Base-by-base conservation (phyloP, 208 protist genomes). In the Trypanosoma boissoni region DNA sequence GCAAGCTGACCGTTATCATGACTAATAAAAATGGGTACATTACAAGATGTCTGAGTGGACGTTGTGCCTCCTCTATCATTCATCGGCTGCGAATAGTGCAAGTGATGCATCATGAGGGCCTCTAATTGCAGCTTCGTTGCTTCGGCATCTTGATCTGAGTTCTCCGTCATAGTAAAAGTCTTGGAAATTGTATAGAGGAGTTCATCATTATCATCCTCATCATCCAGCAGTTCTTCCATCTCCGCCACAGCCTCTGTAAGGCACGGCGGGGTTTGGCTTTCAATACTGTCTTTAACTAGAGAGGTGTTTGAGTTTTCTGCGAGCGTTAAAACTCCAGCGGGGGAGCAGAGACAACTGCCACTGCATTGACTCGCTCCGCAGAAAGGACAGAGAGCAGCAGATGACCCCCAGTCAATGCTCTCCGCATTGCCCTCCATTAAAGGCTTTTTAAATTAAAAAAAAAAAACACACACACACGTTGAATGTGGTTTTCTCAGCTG, bases 321-420 rank as follows among this genome's bases (percentile, higher is more conserved):
- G n/a, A n/a, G n/a, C n/a, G n/a, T n/a, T n/a, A n/a, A n/a, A n/a
- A n/a, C n/a, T 6, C 34, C 34, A 12, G 8, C 34, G 8, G 57
- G 57, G 1, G 45, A 52, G 2, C 44, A 9, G 16, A 62, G 12
- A 44, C 45, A 62, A 23, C 9, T 21, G 31, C 32, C 45, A 8
- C 29, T 45, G 32, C 57, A 62, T 32, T 16, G 21, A 44, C 31
- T 29, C n/a, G 29, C 20, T 1, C 29, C 43, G 41, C 43, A 62
- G 26, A 52, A 44, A 7, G 57, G 57, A 26, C 57, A 62, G 10
- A 44, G 18, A 2, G 57, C 45, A 53, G 32, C 31, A 3, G 29
- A 29, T 16, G 31, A 51, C 8, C 31, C 32, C 57, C 57, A 62
- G 4, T 62, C 57, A 1, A 44, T 31, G 12, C 53, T 20, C 23